Conservation (phyloP, 2,329 filamentous ascomycete genomes). For the Albifimbria verrucaria region DNA sequence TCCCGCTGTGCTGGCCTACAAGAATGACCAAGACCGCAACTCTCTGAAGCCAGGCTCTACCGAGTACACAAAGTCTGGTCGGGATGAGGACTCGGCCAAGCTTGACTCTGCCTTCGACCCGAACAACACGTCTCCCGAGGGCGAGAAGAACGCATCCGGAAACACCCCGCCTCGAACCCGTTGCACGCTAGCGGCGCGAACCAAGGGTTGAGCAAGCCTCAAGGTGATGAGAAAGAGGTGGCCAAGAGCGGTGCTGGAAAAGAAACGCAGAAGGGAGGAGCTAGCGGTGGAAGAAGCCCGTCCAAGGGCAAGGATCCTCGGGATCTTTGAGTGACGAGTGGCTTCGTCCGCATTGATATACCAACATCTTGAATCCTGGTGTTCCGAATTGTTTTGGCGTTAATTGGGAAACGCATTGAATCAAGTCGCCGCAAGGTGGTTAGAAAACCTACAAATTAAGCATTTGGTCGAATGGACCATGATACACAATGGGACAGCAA, state of each 20-base stretch:
- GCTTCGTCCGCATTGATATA: too few species aligned
- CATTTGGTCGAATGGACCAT: too few species aligned
- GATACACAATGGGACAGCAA: too few species aligned
- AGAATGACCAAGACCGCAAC: slow-evolving; percentile 55
- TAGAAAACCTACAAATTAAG: too few species aligned
- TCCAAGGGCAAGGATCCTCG: slow-evolving; percentile 21
- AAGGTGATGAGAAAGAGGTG: slow-evolving; percentile 30
- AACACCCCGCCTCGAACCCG: slow-evolving; percentile 26
- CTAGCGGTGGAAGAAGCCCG: slow-evolving; percentile 25
- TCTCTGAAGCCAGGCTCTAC: slow-evolving; percentile 61
- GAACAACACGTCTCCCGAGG: slow-evolving; percentile 63
- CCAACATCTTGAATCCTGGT: too few species aligned
- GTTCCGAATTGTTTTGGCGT: too few species aligned
- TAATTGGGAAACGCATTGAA: too few species aligned
- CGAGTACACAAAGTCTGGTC: slow-evolving; percentile 67
- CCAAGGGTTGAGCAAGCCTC: slow-evolving; percentile 36
- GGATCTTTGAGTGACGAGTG: not conserved
- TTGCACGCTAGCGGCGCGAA: slow-evolving; percentile 44
- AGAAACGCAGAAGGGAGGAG: slow-evolving; percentile 31
- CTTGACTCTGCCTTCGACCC: slow-evolving; percentile 68
- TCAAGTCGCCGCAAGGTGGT: too few species aligned
- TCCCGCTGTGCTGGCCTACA: slow-evolving; percentile 34
- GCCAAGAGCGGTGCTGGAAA: slow-evolving; percentile 28
- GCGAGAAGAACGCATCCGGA: slow-evolving; percentile 43
- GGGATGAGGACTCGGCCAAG: slow-evolving; percentile 56